phyloP scores from a whole-genome alignment of 2,329 filamentous ascomycete species.

The Pestalotiopsis sp. region DNA sequence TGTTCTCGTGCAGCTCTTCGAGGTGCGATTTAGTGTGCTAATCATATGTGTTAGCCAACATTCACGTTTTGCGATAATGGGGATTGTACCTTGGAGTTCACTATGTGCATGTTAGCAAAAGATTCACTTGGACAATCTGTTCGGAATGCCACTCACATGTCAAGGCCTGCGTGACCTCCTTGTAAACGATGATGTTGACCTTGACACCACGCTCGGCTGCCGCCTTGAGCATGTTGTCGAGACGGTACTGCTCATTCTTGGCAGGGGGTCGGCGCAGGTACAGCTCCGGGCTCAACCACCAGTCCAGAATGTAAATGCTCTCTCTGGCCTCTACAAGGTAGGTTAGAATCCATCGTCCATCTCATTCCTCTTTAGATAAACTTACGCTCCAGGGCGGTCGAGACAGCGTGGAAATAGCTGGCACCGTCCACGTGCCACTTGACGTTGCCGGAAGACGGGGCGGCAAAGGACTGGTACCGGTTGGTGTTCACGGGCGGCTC shows the following conservation, averaged over 20 bases:
- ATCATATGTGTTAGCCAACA: neutral
- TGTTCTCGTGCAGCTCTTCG: conserved; percentile 79
- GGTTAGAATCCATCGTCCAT: conserved; percentile 12
- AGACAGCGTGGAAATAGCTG: conserved; percentile 85
- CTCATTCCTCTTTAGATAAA: neutral
- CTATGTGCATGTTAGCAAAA: conserved; percentile 24
- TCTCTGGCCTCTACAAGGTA: conserved; percentile 62
- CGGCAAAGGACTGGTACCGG: conserved; percentile 71
- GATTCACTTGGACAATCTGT: conserved; percentile 25
- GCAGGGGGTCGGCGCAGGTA: conserved; percentile 84
- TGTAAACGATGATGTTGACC: conserved; percentile 88
- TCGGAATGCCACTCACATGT: conserved; percentile 65
- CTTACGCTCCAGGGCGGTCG: conserved; percentile 70
- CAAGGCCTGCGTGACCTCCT: conserved; percentile 82
- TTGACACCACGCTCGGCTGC: conserved; percentile 84
- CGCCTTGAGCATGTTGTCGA: conserved; percentile 80
- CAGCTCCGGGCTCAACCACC: conserved; percentile 89
- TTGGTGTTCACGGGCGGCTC: conserved; percentile 44
- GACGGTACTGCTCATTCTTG: conserved; percentile 78
- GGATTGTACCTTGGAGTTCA: conserved; percentile 46
- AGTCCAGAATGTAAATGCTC: conserved; percentile 84
- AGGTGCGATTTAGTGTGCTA: conserved; percentile 79
- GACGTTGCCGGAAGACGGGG: conserved; percentile 70
- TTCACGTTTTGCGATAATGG: neutral
- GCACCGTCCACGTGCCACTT: conserved; percentile 91